Percentiles rank a stretch among this genome's conserved stretches.
These are phyloP conservation scores for Selaginella tamariscina DNA, from an alignment of 75 land plant genomes.

Conservation along the genomic window DNA sequence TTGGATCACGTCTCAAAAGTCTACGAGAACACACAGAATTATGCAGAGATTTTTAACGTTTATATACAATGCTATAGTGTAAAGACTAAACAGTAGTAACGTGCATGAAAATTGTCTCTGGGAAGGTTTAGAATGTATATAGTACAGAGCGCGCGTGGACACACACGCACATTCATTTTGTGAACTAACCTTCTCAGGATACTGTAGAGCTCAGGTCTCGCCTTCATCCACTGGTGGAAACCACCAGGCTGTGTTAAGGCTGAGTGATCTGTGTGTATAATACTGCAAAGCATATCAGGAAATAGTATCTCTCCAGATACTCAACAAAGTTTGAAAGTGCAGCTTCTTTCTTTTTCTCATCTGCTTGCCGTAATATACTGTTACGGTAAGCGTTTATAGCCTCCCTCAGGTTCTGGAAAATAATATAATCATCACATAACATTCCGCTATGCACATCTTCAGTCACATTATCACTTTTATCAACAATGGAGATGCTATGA, in stretches of 20 bases:
- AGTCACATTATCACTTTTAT: no score
- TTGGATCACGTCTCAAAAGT: slow-evolving; percentile 86
- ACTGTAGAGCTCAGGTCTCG: slow-evolving; percentile 95
- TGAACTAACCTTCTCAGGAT: slow-evolving; percentile 73
- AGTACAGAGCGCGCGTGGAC: no score
- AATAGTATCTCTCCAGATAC: slow-evolving; percentile 93
- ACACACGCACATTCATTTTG: no score
- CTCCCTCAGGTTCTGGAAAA: slow-evolving; percentile 78
- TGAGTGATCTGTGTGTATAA: slow-evolving; percentile 73
- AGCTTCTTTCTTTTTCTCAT: slow-evolving; percentile 91
- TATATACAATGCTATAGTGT: no score
- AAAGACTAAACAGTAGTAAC: no score
- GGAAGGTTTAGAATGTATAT: no score
- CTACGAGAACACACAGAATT: slow-evolving; percentile 32
- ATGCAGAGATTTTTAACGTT: no score
- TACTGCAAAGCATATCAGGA: slow-evolving; percentile 96
- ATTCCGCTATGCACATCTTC: no score
- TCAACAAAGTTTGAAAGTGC: slow-evolving; percentile 93
- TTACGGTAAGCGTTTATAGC: slow-evolving; percentile 87
- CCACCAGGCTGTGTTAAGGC: slow-evolving; percentile 38
- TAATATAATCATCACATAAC: background rate
- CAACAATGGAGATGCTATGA: no score
- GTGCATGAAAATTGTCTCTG: no score
- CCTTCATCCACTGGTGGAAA: slow-evolving; percentile 93
- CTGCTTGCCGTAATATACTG: slow-evolving; percentile 81